Conservation (phyloP, 345 rosid genomes). For the Mallotus nudiflorus region DNA sequence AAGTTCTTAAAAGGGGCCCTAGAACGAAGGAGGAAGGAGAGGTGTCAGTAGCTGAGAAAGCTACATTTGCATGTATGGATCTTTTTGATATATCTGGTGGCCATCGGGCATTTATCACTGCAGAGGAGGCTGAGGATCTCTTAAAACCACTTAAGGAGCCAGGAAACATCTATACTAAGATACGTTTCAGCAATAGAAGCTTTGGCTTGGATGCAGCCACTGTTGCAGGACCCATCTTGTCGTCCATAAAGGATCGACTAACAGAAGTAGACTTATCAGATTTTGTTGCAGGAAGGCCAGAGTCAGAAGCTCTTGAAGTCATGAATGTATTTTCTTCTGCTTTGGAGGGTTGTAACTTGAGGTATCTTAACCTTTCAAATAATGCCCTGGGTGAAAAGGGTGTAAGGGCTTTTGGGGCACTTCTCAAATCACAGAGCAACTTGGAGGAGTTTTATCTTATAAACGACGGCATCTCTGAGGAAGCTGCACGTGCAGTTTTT, state of each 20-base stretch:
- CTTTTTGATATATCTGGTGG: constrained; percentile 84
- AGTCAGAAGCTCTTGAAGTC: constrained; percentile 87
- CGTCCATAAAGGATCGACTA: constrained; percentile 63
- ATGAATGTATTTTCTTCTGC: constrained; percentile 76
- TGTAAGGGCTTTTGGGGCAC: constrained; percentile 74
- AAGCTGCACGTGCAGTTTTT: constrained; percentile 77
- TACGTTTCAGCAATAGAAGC: constrained; percentile 91
- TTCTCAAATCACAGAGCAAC: constrained; percentile 64
- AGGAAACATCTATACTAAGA: constrained; percentile 68
- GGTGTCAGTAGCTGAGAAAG: constrained; percentile 21
- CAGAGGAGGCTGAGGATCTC: constrained; percentile 76
- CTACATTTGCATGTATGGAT: constrained; percentile 31
- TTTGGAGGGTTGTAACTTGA: constrained; percentile 65
- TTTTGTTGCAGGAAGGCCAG: constrained; percentile 88
- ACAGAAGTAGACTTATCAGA: constrained; percentile 87
- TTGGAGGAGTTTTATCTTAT: constrained; percentile 82
- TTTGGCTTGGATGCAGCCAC: constrained; percentile 80
- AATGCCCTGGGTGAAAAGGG: constrained; percentile 97
- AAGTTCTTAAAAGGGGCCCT: constrained; percentile 76
- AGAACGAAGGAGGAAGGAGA: constrained; percentile 38
- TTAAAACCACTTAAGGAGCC: constrained; percentile 71
- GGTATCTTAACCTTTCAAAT: constrained; percentile 71
- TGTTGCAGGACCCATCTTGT: constrained; percentile 73
- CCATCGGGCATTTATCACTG: constrained; percentile 65
- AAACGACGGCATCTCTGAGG: constrained; percentile 92